phyloP scores from a whole-genome alignment of 1,284 basidiomycete species.

The Athelia sp. region DNA sequence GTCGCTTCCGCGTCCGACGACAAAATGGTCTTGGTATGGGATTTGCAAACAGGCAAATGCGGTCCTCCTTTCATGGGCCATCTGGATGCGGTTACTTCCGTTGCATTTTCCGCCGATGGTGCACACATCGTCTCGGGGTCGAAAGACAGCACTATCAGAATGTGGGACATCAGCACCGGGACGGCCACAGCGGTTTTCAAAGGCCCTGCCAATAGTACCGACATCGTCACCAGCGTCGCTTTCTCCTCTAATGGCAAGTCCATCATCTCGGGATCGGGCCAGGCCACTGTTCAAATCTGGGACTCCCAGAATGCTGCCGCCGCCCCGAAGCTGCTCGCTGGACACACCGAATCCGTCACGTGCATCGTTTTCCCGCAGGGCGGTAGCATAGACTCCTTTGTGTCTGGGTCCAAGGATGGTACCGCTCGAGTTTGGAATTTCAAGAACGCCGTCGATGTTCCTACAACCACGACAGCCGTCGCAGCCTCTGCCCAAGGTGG shows the following conservation, averaged over 20 bases:
- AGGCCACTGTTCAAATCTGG: slow-evolving; percentile 10
- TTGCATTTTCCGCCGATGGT: too few relatives aligned
- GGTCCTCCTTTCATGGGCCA: not conserved
- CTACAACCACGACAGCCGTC: too few relatives aligned
- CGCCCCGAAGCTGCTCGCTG: not conserved
- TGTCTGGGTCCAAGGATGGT: too few relatives aligned
- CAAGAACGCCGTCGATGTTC: too few relatives aligned
- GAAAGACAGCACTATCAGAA: too few relatives aligned
- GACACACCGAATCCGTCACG: not conserved
- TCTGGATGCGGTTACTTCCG: not conserved
- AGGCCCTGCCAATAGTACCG: slow-evolving; percentile 4
- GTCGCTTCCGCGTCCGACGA: too few relatives aligned
- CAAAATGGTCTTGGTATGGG: too few relatives aligned
- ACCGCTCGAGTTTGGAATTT: too few relatives aligned
- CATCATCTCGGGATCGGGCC: slow-evolving; percentile 9
- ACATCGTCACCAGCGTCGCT: slow-evolving; percentile 4
- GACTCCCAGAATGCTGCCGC: slow-evolving; percentile 1
- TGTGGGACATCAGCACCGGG: not conserved
- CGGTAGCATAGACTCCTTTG: not conserved
- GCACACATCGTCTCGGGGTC: too few relatives aligned
- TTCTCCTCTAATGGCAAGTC: slow-evolving; percentile 9
- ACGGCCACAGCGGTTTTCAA: not conserved
- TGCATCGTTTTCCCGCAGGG: not conserved
- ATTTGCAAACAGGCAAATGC: too few relatives aligned
- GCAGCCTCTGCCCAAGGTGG: too few relatives aligned